Evolutionary conservation across 306 rosid genomes (phyloP), one percentile per base, ranked within the genome.

Genomic region (Sicyos baderoa): DNA sequence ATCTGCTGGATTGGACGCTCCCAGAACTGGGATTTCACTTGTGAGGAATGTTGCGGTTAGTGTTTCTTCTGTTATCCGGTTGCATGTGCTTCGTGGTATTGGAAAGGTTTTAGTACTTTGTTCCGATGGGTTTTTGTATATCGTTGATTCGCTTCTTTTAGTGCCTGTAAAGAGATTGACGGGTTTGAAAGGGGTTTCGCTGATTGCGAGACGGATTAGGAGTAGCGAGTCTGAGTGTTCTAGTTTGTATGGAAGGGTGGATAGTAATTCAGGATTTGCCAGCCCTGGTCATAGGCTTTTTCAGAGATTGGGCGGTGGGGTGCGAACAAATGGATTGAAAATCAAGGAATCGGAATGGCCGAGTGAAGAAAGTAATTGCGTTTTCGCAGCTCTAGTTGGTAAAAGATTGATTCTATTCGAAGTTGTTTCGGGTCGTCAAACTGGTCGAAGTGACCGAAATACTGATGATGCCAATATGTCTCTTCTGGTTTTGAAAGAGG

Each of bases 251-350:
- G 87, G 68, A 17, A 71, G 16, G 4, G 67, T 48, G 45, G 32
- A 47, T 66, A 74, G 16, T 75, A 77, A 51, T 16, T 51, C 74
- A 17, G 91, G 79, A 72, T 44, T 58, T 13, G 40, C 76, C 4
- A 88, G 73, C 70, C 72, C 83, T 29, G 68, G 82, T 70, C 95
- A 88, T 74, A 79, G 95, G 73, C 76, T 92, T 58, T 72, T 89
- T 76, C 86, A 85, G 71, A 88, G 79, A 83, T 78, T 86, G 82
- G 96, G 96, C 51, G 78, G 78, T 69, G 91, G 91, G 50, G 77
- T 80, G 9, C 84, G 83, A 77, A 61, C 84, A 51, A 86, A 89
- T 72, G 92, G 96, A 51, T 85, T 82, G 84, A 91, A 74, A 71
- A 75, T 42, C 7, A 88, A 86, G 62, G 95, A 90, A 50, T 68